Evolutionary conservation across 768 basidiomycete species (phyloP).

Genomic region (Hortiboletus campestris): DNA sequence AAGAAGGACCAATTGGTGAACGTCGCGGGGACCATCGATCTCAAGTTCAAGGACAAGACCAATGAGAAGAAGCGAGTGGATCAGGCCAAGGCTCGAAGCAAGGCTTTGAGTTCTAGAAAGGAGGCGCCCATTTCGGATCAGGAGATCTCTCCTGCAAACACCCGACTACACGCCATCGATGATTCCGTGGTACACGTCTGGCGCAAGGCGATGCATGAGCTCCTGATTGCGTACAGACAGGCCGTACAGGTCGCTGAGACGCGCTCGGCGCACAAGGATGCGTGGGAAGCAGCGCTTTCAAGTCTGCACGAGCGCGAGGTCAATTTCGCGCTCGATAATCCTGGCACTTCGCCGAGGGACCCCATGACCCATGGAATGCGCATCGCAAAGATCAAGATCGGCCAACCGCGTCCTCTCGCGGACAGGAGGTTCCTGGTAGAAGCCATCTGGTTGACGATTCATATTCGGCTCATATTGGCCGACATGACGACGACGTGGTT

Average conservation of each 20-base stretch:
- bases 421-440: slow-evolving; percentile 61
- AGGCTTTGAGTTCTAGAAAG: slow-evolving; percentile 11
- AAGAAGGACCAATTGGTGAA: slow-evolving; percentile 17
- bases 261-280: slow-evolving; percentile 54
- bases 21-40: slow-evolving; percentile 12
- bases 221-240: slow-evolving; percentile 41
- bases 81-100: slow-evolving; percentile 13
- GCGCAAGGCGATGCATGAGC: slow-evolving; percentile 34
- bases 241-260: slow-evolving; percentile 41
- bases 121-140: slow-evolving; percentile 25
- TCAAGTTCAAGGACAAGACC: slow-evolving; percentile 13
- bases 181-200: slow-evolving; percentile 36
- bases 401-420: slow-evolving; percentile 55
- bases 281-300: slow-evolving; percentile 61
- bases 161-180: slow-evolving; percentile 30
- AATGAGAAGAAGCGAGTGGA: not conserved
- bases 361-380: slow-evolving; percentile 52
- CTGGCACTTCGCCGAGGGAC: slow-evolving; percentile 35
- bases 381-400: slow-evolving; percentile 49
- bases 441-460: slow-evolving; percentile 53
- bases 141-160: slow-evolving; percentile 28
- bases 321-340: slow-evolving; percentile 30
- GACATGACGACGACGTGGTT: slow-evolving; percentile 44
- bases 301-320: slow-evolving; percentile 51
- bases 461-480: slow-evolving; percentile 51